Evolutionary conservation across 805 yeast genomes (phyloP).

Genomic region (Candida ficus): DNA sequence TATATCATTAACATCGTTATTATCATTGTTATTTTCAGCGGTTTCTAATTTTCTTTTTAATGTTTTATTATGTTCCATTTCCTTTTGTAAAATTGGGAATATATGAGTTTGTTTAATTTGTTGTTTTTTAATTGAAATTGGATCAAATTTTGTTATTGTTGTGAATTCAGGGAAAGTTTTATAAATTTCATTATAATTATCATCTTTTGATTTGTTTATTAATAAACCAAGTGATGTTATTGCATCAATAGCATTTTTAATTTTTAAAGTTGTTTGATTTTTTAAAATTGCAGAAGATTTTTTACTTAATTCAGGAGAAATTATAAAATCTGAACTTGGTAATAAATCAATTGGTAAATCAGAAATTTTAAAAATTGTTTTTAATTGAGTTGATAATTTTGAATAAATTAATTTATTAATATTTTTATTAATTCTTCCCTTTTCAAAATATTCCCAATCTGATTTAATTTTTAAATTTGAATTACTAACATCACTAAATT

Average conservation of each 20-base stretch:
- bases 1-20: conserved; percentile 15
- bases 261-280: no score
- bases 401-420: conserved; percentile 9
- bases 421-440: conserved; percentile 11
- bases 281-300: conserved; percentile 19
- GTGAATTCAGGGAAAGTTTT: conserved; percentile 23
- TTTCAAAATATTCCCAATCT: conserved; percentile 25
- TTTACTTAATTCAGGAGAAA: conserved; percentile 21
- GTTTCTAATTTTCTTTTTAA: conserved; percentile 27
- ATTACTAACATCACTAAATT: conserved; percentile 58
- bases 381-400: conserved; percentile 12
- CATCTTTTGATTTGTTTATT: conserved; percentile 32
- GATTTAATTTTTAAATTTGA: conserved; percentile 27
- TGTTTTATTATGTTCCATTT: conserved; percentile 26
- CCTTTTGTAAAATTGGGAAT: conserved; percentile 20
- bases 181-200: conserved; percentile 23
- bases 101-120: conserved; percentile 18
- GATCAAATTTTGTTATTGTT: conserved; percentile 19
- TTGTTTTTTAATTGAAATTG: conserved; percentile 13
- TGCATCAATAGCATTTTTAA: conserved; percentile 34
- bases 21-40: conserved; percentile 18
- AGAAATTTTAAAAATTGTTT: conserved; percentile 9
- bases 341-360: conserved; percentile 26
- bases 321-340: conserved; percentile 31
- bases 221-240: conserved; percentile 35